Evolutionary conservation across 306 rosid species (phyloP).

Genomic region (Vigna unguiculata): DNA sequence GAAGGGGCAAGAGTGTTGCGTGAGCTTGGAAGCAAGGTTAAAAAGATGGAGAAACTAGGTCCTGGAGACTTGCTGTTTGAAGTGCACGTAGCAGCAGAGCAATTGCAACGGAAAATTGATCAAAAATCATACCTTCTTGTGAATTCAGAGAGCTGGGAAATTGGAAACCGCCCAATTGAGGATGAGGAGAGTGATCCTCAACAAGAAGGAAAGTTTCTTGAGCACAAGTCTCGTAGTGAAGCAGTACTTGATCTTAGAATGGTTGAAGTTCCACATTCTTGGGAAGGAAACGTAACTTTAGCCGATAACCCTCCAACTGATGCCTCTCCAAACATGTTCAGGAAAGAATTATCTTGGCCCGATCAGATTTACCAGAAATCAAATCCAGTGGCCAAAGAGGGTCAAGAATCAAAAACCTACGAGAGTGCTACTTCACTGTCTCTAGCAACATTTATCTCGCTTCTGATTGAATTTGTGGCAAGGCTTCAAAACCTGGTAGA

Average conservation of each 20-base stretch:
- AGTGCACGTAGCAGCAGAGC: constrained; percentile 90
- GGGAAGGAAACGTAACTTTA: constrained; percentile 58
- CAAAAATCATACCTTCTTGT: constrained; percentile 87
- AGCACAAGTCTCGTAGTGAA: constrained; percentile 82
- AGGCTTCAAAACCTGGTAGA: constrained; percentile 89
- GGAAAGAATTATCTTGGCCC: constrained; percentile 70
- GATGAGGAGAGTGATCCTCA: constrained; percentile 42
- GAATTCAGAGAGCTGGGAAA: constrained; percentile 89
- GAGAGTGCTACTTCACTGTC: constrained; percentile 89
- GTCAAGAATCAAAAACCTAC: constrained; percentile 68
- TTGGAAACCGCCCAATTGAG: constrained; percentile 66
- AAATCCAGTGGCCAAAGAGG: constrained; percentile 42
- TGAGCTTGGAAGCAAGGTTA: constrained; percentile 83
- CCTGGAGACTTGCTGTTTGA: constrained; percentile 61
- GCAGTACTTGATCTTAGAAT: constrained; percentile 78
- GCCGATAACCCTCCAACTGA: constrained; percentile 38
- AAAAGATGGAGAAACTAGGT: constrained; percentile 79
- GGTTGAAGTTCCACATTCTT: constrained; percentile 49
- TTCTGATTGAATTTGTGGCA: constrained; percentile 91
- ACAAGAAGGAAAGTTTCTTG: constrained; percentile 56
- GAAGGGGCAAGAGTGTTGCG: constrained; percentile 88
- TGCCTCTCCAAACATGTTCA: constrained; percentile 49
- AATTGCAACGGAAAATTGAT: constrained; percentile 80
- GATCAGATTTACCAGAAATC: constrained; percentile 52
- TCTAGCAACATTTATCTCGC: constrained; percentile 79